These are phyloP conservation scores for Mimosa pudica DNA, from an alignment of 306 rosid species.

Conservation along the genomic window DNA sequence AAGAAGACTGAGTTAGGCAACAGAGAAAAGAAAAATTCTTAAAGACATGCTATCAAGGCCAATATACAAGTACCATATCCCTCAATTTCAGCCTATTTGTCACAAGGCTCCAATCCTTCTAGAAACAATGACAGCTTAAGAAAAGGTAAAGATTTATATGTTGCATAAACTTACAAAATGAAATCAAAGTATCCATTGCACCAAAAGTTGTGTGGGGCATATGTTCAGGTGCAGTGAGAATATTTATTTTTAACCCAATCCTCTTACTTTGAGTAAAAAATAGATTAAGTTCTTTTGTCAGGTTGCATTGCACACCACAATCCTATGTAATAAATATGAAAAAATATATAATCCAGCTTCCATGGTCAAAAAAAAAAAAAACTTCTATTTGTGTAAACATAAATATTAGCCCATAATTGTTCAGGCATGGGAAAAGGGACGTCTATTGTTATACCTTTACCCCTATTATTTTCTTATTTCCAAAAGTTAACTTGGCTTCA, in stretches of 20 bases:
- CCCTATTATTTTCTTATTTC: slow-evolving; percentile 5
- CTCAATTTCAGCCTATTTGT: not conserved
- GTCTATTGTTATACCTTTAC: not conserved
- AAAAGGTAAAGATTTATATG: not conserved
- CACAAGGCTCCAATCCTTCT: not conserved
- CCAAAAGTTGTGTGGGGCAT: not conserved
- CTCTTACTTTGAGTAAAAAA: not conserved
- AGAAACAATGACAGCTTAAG: slow-evolving; percentile 1
- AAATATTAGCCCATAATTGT: not conserved
- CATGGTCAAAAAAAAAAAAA: not conserved
- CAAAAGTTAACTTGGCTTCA: slow-evolving; percentile 3
- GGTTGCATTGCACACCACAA: not conserved
- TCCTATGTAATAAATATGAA: not conserved
- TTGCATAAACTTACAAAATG: not conserved
- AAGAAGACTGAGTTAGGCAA: slow-evolving; percentile 11
- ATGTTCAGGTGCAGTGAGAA: not conserved
- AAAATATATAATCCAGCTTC: not conserved
- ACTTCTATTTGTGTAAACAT: not conserved
- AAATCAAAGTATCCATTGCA: not conserved
- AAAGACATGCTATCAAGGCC: not conserved
- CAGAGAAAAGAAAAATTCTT: not conserved
- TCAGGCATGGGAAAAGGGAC: not conserved
- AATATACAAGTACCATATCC: not conserved
- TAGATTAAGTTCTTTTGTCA: not conserved
- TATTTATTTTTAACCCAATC: not conserved